Evolutionary conservation across 2,329 filamentous ascomycete genomes (phyloP).

Genomic region (Sporothrix brasiliensis): DNA sequence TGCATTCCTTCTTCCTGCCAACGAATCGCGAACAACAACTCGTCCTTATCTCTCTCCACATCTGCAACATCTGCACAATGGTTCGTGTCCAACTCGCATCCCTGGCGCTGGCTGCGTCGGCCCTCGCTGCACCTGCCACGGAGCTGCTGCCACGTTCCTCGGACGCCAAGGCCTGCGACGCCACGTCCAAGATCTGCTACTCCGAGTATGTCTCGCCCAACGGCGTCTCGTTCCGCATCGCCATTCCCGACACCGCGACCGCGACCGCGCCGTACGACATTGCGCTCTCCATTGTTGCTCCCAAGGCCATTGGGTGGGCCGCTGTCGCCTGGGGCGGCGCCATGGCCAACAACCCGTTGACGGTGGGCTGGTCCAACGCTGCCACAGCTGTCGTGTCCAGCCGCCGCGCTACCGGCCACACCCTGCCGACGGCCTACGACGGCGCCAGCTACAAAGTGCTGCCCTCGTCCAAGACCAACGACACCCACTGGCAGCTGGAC

Average conservation of each 20-base stretch:
- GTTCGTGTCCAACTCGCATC: constrained; percentile 36
- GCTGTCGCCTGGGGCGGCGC: constrained; percentile 48
- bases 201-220: constrained; percentile 40
- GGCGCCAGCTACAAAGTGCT: constrained; percentile 44
- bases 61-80: constrained; percentile 34
- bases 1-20: no score
- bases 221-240: constrained; percentile 40
- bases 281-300: constrained; percentile 46
- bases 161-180: constrained; percentile 41
- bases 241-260: constrained; percentile 42
- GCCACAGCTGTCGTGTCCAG: constrained; percentile 45
- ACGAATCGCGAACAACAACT: neutral
- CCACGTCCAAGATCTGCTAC: constrained; percentile 40
- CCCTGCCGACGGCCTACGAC: constrained; percentile 43
- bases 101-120: constrained; percentile 34
- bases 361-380: constrained; percentile 47
- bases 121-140: constrained; percentile 30
- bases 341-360: constrained; percentile 49
- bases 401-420: constrained; percentile 44
- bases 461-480: constrained; percentile 44
- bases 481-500: constrained; percentile 48
- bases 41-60: no score
- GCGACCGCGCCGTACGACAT: constrained; percentile 43
- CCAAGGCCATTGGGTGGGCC: constrained; percentile 48
- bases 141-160: constrained; percentile 32